Base-by-base conservation (phyloP, 345 rosid species). In the Angophora floribunda region DNA sequence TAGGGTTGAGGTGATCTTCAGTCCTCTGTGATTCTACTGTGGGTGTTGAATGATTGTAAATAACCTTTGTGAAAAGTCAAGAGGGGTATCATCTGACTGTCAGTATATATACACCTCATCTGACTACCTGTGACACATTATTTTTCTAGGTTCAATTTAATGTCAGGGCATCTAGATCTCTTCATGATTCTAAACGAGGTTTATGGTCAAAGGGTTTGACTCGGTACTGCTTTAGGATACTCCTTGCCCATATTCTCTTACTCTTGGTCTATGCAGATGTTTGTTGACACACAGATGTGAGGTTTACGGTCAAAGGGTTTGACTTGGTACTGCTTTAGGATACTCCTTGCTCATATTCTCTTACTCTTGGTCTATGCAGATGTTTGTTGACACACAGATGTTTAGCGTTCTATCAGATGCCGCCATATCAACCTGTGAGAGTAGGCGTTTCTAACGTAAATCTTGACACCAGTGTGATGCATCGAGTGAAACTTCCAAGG, bases 271-370 rank as follows among this genome's bases (percentile, higher is more conserved):
- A 86, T 94, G 94, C 95, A 97, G 99, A 90, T 91, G 85, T 88
- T 96, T 11, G 96, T 95, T 85, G 99, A 96, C 91, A 97, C 99
- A 22, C 99, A 96, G 84, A 93, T 96, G 87, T 96, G 79, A 67
- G 79, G 45, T 67, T 30, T 32, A 32, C 1, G 22, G 45, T 36
- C 41, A 36, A 36, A 36, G 41, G 26, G 65, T 59, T 24, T 59
- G n/a, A 59, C 65, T 24, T 59, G 65, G 65, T 59, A 59, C 59
- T 86, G 47, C 51, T 21, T 70, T 32, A 16, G 67, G 6, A 49
- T 44, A 65, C 41, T 36, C 41, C 52, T 63, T 12, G 51, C 85
- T 50, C 32, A 44, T 28, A 50, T 14, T 44, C 26, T 82, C 51
- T 51, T 70, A 88, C 63, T 85, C 22, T 70, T 86, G 87, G 41